These are phyloP conservation scores for Lomentospora prolificans DNA, from an alignment of 2,329 filamentous ascomycete species.

Conservation along the genomic window DNA sequence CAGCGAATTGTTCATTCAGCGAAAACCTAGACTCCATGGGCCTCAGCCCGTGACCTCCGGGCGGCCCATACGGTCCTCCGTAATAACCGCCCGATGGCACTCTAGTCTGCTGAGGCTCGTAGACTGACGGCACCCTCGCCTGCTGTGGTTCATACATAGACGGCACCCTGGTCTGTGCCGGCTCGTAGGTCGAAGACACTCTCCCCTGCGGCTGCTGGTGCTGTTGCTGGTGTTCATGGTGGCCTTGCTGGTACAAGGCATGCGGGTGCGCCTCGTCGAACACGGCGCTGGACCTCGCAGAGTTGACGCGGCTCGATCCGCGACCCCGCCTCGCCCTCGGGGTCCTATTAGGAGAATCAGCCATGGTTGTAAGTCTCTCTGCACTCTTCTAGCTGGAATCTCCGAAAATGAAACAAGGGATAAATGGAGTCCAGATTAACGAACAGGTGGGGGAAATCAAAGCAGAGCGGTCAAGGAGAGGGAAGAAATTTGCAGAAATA, in stretches of 20 bases:
- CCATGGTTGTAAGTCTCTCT: neutral
- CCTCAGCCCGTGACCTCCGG: conserved; percentile 15
- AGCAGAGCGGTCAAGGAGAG: too few species aligned
- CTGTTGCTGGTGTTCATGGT: neutral
- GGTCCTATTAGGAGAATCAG: conserved; percentile 2
- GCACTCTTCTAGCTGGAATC: too few species aligned
- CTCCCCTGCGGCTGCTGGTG: neutral
- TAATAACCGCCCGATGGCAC: neutral
- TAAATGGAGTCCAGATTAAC: neutral
- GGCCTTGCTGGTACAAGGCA: neutral
- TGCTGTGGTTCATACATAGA: neutral
- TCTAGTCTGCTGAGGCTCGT: neutral
- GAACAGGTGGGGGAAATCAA: too few species aligned
- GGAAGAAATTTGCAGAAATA: neutral
- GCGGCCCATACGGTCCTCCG: neutral
- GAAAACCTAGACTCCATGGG: conserved; percentile 34
- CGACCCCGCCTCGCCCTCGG: neutral
- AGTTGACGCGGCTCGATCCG: neutral
- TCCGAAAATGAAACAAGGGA: neutral
- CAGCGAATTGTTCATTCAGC: conserved; percentile 36
- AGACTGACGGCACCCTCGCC: neutral
- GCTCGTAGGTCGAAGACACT: neutral
- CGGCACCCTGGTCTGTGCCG: neutral
- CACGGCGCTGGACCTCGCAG: neutral
- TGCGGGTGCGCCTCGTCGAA: neutral